These are phyloP conservation scores for Arbutus unedo DNA, from an alignment of 148 eudicot species.

Conservation along the genomic window DNA sequence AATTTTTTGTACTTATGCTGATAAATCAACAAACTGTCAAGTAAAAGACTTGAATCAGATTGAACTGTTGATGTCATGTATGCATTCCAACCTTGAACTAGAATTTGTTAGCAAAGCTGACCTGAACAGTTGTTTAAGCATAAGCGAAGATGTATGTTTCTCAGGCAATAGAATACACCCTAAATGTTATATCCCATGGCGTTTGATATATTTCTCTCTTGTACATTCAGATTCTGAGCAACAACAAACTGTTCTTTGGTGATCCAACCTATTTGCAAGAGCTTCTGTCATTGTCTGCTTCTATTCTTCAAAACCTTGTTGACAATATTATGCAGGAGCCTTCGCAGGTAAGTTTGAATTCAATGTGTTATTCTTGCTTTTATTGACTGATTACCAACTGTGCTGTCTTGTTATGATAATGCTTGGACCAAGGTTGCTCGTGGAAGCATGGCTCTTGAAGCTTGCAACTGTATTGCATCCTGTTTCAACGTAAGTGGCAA, in stretches of 20 bases:
- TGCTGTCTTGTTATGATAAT: slow-evolving; percentile 18
- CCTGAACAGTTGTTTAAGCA: background rate
- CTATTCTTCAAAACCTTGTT: slow-evolving; percentile 34
- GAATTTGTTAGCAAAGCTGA: background rate
- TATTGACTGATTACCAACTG: background rate
- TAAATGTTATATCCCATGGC: background rate
- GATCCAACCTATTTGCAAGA: slow-evolving; percentile 45
- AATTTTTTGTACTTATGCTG: background rate
- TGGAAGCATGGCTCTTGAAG: slow-evolving; percentile 74
- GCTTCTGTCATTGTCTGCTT: slow-evolving; percentile 43
- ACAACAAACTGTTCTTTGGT: slow-evolving; percentile 43
- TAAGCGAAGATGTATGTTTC: background rate
- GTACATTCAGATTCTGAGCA: slow-evolving; percentile 42
- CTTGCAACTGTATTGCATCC: slow-evolving; percentile 63
- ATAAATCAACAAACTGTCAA: background rate
- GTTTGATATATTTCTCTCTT: background rate
- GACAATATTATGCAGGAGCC: slow-evolving; percentile 48
- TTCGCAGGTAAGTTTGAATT: slow-evolving; percentile 36
- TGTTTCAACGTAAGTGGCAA: slow-evolving; percentile 40
- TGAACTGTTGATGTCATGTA: background rate
- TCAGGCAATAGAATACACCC: background rate
- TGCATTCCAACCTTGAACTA: slow-evolving; percentile 1
- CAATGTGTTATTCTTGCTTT: slow-evolving; percentile 10
- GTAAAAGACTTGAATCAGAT: background rate
- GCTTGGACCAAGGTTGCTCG: slow-evolving; percentile 44